A percentile compares a stretch with the other conserved stretches of the same genome.
Evolutionary conservation across 2,329 filamentous ascomycete genomes (phyloP).

Genomic region (Aspergillus oerlinghausenensis): DNA sequence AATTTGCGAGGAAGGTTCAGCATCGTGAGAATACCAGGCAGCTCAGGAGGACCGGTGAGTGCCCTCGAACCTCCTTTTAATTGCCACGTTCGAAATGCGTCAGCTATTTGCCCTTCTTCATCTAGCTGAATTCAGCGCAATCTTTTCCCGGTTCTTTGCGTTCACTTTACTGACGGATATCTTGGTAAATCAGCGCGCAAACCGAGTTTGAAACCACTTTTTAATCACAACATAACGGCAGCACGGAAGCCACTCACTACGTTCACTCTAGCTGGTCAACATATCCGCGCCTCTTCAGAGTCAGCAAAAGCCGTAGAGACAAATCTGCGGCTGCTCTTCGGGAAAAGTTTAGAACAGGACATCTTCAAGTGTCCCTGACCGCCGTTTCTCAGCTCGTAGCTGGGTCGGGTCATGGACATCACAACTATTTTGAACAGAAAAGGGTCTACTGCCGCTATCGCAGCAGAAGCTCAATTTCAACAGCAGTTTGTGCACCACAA

Average conservation of each 20-base stretch:
- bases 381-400: slow-evolving; percentile 26
- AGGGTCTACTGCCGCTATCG: slow-evolving; percentile 41
- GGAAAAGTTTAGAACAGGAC: slow-evolving; percentile 15
- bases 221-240: neutral
- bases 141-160: neutral
- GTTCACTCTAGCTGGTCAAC: neutral
- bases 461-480: slow-evolving; percentile 40
- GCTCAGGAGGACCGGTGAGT: neutral
- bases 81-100: neutral
- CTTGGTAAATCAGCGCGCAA: neutral
- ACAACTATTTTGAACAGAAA: slow-evolving; percentile 50
- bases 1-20: neutral
- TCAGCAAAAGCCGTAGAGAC: slow-evolving; percentile 11
- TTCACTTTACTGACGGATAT: neutral
- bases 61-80: neutral
- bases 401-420: slow-evolving; percentile 47
- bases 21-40: neutral
- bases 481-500: slow-evolving; percentile 41
- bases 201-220: neutral
- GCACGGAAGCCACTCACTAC: neutral
- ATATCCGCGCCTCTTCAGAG: neutral
- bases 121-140: neutral
- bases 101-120: neutral
- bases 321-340: slow-evolving; percentile 9
- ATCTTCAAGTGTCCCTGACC: slow-evolving; percentile 27